Percentiles rank a stretch among this genome's conserved stretches.
Evolutionary conservation across 1,284 basidiomycete genomes (phyloP).

Genomic region (Rhodotorula sp.): DNA sequence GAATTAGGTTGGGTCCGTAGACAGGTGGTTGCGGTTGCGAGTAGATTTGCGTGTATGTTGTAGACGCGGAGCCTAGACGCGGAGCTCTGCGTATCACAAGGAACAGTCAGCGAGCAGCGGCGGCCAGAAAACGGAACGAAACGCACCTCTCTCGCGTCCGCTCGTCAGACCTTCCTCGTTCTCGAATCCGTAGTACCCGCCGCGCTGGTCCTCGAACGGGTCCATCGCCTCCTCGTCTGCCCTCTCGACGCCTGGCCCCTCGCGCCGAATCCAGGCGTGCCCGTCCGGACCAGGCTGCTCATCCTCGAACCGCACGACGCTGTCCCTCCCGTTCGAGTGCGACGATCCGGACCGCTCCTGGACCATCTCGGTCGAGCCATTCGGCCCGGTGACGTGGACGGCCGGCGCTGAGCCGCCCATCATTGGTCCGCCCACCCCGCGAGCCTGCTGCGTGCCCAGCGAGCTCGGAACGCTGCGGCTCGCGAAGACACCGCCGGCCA

Average conservation of each 20-base stretch:
- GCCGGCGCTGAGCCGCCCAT: constrained; percentile 8
- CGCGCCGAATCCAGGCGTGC: not conserved
- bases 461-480: constrained; percentile 8
- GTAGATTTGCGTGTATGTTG: not conserved
- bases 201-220: constrained; percentile 21
- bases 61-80: not conserved
- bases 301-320: not conserved
- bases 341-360: too few species aligned
- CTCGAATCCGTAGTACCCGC: constrained; percentile 23
- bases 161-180: not conserved
- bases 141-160: not conserved
- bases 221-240: not conserved
- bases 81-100: not conserved
- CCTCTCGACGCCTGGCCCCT: not conserved
- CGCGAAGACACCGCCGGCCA: constrained; percentile 13
- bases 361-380: not conserved
- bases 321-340: not conserved
- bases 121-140: too few species aligned
- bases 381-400: not conserved
- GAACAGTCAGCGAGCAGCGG: not conserved
- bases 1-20: not conserved
- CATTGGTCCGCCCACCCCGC: constrained; percentile 9
- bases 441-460: not conserved
- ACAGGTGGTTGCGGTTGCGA: not conserved
- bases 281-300: not conserved